phyloP scores from a whole-genome alignment of 2,329 filamentous ascomycete genomes.

The Hymenoscyphus scutula region DNA sequence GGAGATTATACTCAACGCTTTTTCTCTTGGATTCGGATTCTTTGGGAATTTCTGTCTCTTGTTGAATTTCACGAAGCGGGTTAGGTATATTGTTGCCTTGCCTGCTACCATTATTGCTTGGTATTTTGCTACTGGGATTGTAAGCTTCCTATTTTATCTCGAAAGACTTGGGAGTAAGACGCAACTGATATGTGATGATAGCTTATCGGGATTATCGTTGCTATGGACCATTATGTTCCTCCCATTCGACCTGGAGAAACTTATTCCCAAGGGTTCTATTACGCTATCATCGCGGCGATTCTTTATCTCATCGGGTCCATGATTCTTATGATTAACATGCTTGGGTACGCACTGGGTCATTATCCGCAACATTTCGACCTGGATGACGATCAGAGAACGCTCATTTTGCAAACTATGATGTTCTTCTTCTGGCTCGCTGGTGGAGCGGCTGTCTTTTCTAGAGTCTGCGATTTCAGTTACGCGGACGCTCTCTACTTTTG shows the following conservation, averaged over 20 bases:
- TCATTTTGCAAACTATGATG: constrained; percentile 69
- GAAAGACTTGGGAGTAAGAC: not conserved
- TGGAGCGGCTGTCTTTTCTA: constrained; percentile 60
- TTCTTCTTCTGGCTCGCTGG: constrained; percentile 69
- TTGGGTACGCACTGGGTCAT: constrained; percentile 65
- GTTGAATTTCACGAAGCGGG: constrained; percentile 64
- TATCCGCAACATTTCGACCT: constrained; percentile 67
- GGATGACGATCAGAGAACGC: constrained; percentile 63
- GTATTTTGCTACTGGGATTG: constrained; percentile 59
- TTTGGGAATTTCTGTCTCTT: constrained; percentile 66
- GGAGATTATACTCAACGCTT: constrained; percentile 61
- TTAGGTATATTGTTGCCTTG: constrained; percentile 67
- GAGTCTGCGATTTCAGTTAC: constrained; percentile 56
- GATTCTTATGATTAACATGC: constrained; percentile 67
- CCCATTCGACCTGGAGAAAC: constrained; percentile 46
- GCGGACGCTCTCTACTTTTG: constrained; percentile 60
- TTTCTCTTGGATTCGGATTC: constrained; percentile 62
- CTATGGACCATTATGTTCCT: constrained; percentile 53
- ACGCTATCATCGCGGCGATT: constrained; percentile 61
- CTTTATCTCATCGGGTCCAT: constrained; percentile 62
- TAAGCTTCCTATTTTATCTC: constrained; percentile 54
- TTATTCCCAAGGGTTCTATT: constrained; percentile 70
- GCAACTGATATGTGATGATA: constrained; percentile 27
- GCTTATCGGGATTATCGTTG: constrained; percentile 57
- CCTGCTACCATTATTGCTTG: constrained; percentile 66